phyloP scores from a whole-genome alignment of 768 basidiomycete species.

The Podaxis pistillaris region DNA sequence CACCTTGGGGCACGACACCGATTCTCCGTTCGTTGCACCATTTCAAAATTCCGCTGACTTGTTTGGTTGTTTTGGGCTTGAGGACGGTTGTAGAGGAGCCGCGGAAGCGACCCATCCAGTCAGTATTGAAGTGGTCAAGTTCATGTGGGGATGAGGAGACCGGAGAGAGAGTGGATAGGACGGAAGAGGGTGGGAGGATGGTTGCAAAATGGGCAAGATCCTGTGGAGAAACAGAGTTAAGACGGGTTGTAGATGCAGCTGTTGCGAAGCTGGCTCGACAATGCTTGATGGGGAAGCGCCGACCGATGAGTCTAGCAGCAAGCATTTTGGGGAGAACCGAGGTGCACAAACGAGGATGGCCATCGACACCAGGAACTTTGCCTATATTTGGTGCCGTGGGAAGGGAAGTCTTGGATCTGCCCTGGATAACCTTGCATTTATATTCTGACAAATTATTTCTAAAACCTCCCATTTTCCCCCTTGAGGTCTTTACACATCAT shows the following conservation, averaged over 20 bases:
- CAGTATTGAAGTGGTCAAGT: slow-evolving; percentile 76
- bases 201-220: slow-evolving; percentile 70
- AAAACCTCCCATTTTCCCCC: not conserved
- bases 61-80: slow-evolving; percentile 81
- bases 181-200: slow-evolving; percentile 59
- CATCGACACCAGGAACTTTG: not conserved
- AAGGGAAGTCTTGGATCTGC: not conserved
- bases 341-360: not conserved
- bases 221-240: slow-evolving; percentile 50
- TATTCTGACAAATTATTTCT: slow-evolving; percentile 4
- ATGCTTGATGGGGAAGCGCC: slow-evolving; percentile 16
- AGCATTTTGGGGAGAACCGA: slow-evolving; percentile 2
- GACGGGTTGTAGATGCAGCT: slow-evolving; percentile 24
- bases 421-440: slow-evolving; percentile 1
- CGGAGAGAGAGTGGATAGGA: slow-evolving; percentile 59
- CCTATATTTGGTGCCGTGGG: slow-evolving; percentile 9
- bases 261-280: slow-evolving; percentile 24
- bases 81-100: slow-evolving; percentile 85
- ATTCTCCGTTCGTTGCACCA: slow-evolving; percentile 82
- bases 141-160: slow-evolving; percentile 46
- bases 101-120: slow-evolving; percentile 96
- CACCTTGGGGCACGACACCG: slow-evolving; percentile 95
- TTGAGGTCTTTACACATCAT: not conserved
- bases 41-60: slow-evolving; percentile 86
- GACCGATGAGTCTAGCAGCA: slow-evolving; percentile 21